These are phyloP conservation scores for Daphne laureola DNA, from an alignment of 441 rosid species.

Conservation along the genomic window DNA sequence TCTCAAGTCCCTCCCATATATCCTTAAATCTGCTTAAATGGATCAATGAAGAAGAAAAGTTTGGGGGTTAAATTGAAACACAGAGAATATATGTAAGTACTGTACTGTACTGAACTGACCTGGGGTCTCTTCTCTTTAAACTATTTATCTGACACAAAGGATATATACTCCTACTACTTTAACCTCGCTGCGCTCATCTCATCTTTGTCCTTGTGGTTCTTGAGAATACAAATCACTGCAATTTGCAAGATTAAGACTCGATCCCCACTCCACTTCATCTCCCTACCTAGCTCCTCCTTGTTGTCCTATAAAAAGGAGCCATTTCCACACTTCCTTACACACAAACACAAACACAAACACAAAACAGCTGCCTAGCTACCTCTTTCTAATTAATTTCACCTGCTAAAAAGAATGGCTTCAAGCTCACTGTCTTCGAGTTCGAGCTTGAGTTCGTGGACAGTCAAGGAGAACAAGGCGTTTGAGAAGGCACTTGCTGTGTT, in stretches of 20 bases:
- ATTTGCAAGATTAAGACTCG: slow-evolving; percentile 19
- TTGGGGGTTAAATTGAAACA: no score
- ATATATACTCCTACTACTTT: slow-evolving; percentile 17
- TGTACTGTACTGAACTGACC: no score
- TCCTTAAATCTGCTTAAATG: no score
- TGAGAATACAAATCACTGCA: slow-evolving; percentile 46
- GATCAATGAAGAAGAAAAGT: no score
- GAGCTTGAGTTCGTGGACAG: slow-evolving; percentile 72
- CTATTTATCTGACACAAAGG: no score
- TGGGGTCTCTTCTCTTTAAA: no score
- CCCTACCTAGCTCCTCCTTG: slow-evolving; percentile 14
- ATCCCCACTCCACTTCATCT: slow-evolving; percentile 37
- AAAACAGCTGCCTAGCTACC: slow-evolving; percentile 5
- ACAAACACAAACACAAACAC: slow-evolving; percentile 1
- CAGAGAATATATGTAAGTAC: no score
- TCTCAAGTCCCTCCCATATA: no score
- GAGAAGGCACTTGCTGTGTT: slow-evolving; percentile 82
- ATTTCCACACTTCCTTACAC: slow-evolving; percentile 18
- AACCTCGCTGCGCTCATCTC: slow-evolving; percentile 11
- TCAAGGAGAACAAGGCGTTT: slow-evolving; percentile 83
- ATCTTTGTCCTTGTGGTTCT: slow-evolving; percentile 33
- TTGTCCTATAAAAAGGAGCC: slow-evolving; percentile 51
- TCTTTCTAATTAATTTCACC: not conserved
- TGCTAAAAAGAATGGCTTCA: slow-evolving; percentile 41
- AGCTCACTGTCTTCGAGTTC: slow-evolving; percentile 62